Conservation (phyloP, 1,284 basidiomycete species). For the Pseudozyma sp. region DNA sequence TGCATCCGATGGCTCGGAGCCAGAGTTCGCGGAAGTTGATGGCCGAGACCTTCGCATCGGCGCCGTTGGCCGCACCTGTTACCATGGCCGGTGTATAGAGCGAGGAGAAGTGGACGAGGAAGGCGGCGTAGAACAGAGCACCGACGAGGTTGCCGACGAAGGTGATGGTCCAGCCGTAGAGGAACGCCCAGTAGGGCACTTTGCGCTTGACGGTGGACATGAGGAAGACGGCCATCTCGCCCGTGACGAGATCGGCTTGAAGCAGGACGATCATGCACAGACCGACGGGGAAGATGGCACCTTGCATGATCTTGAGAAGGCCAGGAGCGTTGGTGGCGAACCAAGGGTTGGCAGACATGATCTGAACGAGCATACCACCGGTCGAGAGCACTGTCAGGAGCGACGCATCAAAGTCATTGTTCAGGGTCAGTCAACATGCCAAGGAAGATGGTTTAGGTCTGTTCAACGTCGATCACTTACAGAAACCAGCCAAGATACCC, state of each 20-base stretch:
- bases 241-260: conserved; percentile 57
- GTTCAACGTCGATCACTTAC: conserved; percentile 15
- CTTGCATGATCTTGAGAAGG: conserved; percentile 55
- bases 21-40: conserved; percentile 73
- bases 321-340: conserved; percentile 55
- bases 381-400: conserved; percentile 44
- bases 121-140: conserved; percentile 77
- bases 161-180: conserved; percentile 72
- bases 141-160: conserved; percentile 79
- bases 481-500: conserved; percentile 54
- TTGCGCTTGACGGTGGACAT: conserved; percentile 54
- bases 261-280: conserved; percentile 61
- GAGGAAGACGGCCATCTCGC: conserved; percentile 60
- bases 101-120: conserved; percentile 70
- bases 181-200: conserved; percentile 56
- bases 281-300: conserved; percentile 56
- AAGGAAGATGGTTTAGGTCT: background rate
- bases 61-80: conserved; percentile 31
- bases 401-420: background rate
- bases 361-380: conserved; percentile 57
- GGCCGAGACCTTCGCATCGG: conserved; percentile 42
- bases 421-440: background rate
- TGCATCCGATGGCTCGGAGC: conserved; percentile 80
- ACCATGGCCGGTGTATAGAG: conserved; percentile 50
- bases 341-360: conserved; percentile 58